These are phyloP conservation scores for Aspergillus sp. DNA, from an alignment of 2,329 filamentous ascomycete genomes.

Conservation along the genomic window DNA sequence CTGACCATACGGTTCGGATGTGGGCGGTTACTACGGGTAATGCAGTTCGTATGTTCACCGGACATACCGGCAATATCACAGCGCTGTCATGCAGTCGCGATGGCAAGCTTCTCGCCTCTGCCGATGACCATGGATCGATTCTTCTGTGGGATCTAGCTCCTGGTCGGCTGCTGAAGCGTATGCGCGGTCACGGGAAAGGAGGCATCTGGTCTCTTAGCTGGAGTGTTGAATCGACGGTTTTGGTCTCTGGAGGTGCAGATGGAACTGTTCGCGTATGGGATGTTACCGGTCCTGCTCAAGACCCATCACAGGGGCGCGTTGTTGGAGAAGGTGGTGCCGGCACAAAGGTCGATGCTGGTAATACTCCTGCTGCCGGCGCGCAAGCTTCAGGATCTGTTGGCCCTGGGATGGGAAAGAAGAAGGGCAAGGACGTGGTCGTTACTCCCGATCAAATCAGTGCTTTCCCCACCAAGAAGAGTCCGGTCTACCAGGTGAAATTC, in stretches of 20 bases:
- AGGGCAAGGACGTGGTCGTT: slow-evolving; percentile 83
- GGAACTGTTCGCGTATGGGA: slow-evolving; percentile 95
- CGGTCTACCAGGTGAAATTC: slow-evolving; percentile 87
- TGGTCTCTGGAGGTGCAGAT: slow-evolving; percentile 87
- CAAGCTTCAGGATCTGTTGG: slow-evolving; percentile 43
- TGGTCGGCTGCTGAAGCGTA: slow-evolving; percentile 81
- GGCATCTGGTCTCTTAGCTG: slow-evolving; percentile 92
- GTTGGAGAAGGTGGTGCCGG: slow-evolving; percentile 46
- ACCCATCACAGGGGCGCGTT: slow-evolving; percentile 50
- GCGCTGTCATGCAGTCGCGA: slow-evolving; percentile 80
- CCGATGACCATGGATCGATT: slow-evolving; percentile 82
- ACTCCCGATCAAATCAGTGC: slow-evolving; percentile 91
- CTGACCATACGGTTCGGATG: slow-evolving; percentile 93
- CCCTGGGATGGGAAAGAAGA: slow-evolving; percentile 55
- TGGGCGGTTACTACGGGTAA: slow-evolving; percentile 88
- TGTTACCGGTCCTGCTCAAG: slow-evolving; percentile 66
- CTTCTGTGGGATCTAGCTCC: slow-evolving; percentile 92
- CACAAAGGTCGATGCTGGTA: slow-evolving; percentile 49
- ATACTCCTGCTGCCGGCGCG: slow-evolving; percentile 40
- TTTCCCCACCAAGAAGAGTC: slow-evolving; percentile 93
- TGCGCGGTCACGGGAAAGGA: slow-evolving; percentile 87
- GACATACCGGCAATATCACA: slow-evolving; percentile 83
- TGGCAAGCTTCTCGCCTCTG: slow-evolving; percentile 86
- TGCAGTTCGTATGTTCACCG: slow-evolving; percentile 85
- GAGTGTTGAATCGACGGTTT: slow-evolving; percentile 84